Evolutionary conservation across 768 basidiomycete species (phyloP), one percentile per base, ranked within the genome.

Genomic region (Podaxis carcinomalis): DNA sequence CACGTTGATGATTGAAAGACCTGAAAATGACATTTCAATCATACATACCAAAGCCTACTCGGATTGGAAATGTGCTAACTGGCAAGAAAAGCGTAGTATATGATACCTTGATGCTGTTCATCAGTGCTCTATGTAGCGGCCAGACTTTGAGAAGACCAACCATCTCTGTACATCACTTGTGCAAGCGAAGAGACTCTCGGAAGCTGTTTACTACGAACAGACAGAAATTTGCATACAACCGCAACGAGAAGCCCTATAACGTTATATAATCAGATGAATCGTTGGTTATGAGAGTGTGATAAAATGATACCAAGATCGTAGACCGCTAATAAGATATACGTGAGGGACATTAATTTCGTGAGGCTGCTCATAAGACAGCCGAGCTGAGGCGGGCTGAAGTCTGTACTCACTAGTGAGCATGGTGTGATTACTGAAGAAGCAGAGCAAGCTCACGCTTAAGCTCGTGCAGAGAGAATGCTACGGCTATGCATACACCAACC

Each of bases 1-100:
- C 10, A 58, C 10, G 23, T 58, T 58, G 21, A 37, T 13, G 19
- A 58, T 58, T 23, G 57, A 58, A 50, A 58, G 57, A 14, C 47
- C 57, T 58, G 35, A 21, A 13, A 58, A n/a, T 2, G 10, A 14
- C 36, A 9, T 40, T 42, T 51, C 50, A 36, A 19, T 23, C 10
- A 36, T 21, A 14, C 9, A 19, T 46, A 14, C 13, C 21, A 13
- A 5, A 3, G 50, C 13, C 27, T 27, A 25, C 25, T 13, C 25
- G 28, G 23, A 25, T 51, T 10, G n/a, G 14, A 37, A 27, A 16
- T 2, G 21, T 27, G 6, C 46, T 50, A 11, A 58, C 57, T 32
- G 28, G 57, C 27, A 7, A 58, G 47, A 16, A 50, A 14, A 4
- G 19, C 47, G 21, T 58, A 58, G 47, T 58, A 58, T 6, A 50